Conservation (phyloP, 441 rosid species). For the Erysimum cheiri region DNA sequence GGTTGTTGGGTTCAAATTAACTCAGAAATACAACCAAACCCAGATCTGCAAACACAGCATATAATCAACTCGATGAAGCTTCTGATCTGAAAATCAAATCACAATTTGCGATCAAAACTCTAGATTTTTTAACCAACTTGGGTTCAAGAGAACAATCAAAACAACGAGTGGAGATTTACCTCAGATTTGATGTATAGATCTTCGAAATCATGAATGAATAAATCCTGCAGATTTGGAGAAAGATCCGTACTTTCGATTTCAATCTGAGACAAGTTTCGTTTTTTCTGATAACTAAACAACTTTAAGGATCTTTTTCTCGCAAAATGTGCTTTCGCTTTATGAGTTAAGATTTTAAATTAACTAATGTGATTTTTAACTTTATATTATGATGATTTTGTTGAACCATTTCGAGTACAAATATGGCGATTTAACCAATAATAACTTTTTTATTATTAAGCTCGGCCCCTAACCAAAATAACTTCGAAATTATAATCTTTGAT, state of each 20-base stretch:
- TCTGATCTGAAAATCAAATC: slow-evolving; percentile 39
- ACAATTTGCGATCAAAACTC: slow-evolving; percentile 27
- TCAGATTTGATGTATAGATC: slow-evolving; percentile 30
- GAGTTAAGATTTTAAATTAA: slow-evolving; percentile 12
- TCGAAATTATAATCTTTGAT: too few relatives aligned
- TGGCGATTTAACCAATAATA: too few relatives aligned
- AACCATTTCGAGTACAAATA: slow-evolving; percentile 3
- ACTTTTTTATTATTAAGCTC: too few relatives aligned
- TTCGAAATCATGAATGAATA: slow-evolving; percentile 14
- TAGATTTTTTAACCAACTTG: slow-evolving; percentile 4
- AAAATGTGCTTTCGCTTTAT: slow-evolving; percentile 14
- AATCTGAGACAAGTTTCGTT: slow-evolving; percentile 13
- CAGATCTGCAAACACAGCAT: slow-evolving; percentile 62
- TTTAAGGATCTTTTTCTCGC: slow-evolving; percentile 15
- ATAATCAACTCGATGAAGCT: slow-evolving; percentile 36
- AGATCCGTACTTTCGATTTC: slow-evolving; percentile 18
- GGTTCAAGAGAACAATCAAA: slow-evolving; percentile 3
- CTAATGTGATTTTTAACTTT: slow-evolving; percentile 1
- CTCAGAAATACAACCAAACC: slow-evolving; percentile 48
- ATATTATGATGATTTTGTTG: not conserved
- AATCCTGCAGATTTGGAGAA: slow-evolving; percentile 25
- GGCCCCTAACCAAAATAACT: too few relatives aligned
- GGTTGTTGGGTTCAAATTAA: slow-evolving; percentile 31
- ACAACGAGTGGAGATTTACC: slow-evolving; percentile 29
- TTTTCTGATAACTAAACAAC: not conserved